phyloP scores from a whole-genome alignment of 768 basidiomycete genomes.

The Dentipellis fragilis region DNA sequence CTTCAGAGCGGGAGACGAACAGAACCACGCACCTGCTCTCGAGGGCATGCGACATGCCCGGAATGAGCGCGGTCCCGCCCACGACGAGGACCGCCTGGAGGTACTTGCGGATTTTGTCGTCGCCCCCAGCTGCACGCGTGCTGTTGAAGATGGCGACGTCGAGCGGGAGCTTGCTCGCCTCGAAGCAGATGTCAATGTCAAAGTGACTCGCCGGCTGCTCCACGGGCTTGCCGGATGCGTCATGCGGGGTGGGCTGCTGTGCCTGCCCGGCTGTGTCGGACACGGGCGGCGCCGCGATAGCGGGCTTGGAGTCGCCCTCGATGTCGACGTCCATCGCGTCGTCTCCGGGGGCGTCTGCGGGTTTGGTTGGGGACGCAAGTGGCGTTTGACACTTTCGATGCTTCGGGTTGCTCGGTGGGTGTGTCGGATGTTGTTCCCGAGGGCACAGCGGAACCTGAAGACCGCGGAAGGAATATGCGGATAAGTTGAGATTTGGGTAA shows the following conservation, averaged over 20 bases:
- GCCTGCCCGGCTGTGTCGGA: constrained; percentile 4
- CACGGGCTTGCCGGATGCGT: constrained; percentile 1
- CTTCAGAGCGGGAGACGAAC: neutral
- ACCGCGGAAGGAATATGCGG: neutral
- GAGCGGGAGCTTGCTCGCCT: constrained; percentile 83
- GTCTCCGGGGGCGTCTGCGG: neutral
- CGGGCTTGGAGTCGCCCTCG: constrained; percentile 9
- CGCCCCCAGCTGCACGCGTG: constrained; percentile 76
- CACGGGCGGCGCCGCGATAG: constrained; percentile 5
- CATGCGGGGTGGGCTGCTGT: constrained; percentile 13
- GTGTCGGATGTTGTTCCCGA: constrained; percentile 1
- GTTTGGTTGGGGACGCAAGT: neutral
- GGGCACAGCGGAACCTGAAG: neutral
- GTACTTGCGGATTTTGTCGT: constrained; percentile 86
- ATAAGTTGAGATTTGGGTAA: too few species aligned
- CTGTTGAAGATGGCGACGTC: constrained; percentile 93
- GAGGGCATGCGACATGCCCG: constrained; percentile 77
- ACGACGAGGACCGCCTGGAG: constrained; percentile 81
- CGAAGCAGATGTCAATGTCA: constrained; percentile 69
- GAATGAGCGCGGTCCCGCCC: constrained; percentile 72
- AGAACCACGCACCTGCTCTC: constrained; percentile 62
- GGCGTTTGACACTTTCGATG: neutral
- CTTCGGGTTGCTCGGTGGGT: constrained; percentile 6
- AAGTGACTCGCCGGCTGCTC: constrained; percentile 29
- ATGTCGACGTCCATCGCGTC: constrained; percentile 4